Base-by-base conservation (phyloP, 208 protist genomes). In the Acanthamoeba castellanii region DNA sequence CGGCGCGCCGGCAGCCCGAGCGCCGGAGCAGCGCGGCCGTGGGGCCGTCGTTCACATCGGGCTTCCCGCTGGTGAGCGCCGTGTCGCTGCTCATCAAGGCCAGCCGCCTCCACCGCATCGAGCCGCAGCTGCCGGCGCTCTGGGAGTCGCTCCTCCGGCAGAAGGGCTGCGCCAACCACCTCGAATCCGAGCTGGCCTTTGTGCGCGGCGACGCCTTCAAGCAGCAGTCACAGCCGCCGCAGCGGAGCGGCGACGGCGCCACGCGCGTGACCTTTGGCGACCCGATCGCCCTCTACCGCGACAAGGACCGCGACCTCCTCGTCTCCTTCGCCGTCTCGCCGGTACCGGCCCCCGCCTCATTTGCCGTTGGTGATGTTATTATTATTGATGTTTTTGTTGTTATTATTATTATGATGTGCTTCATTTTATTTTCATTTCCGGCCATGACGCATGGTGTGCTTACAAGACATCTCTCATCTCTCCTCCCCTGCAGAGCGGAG, bases 221-320 rank as follows among this genome's bases (percentile, higher is more conserved):
- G n/a, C 7, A 47, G 16, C 25, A 66, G 22, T 22, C 59, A 25
- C 59, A 66, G 11, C 22, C 59, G 11, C 52, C 52, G 11, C 18
- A 3, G 4, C 59, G 18, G 11, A 66, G 22, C 6, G 11, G 3
- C 59, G 5, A 66, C 59, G 6, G 5, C 59, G 3, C 59, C 59
- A 25, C 59, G 59, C 11, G 59, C 18, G 59, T 66, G 59, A 57
- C 9, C 34, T 85, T 92, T 22, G 34, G 61, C 27, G 87, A 92
- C 22, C 61, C 87, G 42, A 47, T 92, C 14, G 87, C 87, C 37
- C 87, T 92, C 87, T 92, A 92, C 66, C 32, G 87, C 16, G 87
- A 92, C 87, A 92, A 92, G 45, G 87, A 92, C 25, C 87, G 87
- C 32, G 87, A 92, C 37, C 87, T 92, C n/a, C 87, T 92, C 13